These are phyloP conservation scores for Citrullus mucosospermus DNA, from an alignment of 306 rosid genomes.

Conservation along the genomic window DNA sequence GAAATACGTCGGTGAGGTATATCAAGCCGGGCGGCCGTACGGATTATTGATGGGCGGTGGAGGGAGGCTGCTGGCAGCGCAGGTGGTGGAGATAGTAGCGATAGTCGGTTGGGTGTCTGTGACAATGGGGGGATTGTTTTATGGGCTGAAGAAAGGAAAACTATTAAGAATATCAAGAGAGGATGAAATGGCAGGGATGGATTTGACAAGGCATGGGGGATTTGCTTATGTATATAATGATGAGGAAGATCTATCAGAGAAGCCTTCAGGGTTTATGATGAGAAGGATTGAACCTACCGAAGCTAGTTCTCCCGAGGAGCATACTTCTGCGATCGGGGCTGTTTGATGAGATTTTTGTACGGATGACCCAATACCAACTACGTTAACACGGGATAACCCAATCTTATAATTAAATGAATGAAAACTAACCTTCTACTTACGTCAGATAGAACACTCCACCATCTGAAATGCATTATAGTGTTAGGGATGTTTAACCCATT, in stretches of 20 bases:
- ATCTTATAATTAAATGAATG: no score
- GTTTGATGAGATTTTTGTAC: not conserved
- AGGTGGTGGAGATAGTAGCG: slow-evolving; percentile 35
- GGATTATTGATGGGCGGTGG: slow-evolving; percentile 71
- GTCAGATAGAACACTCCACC: no score
- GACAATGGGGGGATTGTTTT: slow-evolving; percentile 65
- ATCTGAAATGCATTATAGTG: no score
- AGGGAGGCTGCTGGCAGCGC: slow-evolving; percentile 48
- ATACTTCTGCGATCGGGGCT: not conserved
- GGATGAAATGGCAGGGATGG: slow-evolving; percentile 70
- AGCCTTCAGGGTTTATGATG: slow-evolving; percentile 14
- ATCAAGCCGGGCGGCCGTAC: slow-evolving; percentile 24
- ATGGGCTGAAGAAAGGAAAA: slow-evolving; percentile 31
- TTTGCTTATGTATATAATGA: slow-evolving; percentile 56
- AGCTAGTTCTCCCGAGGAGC: not conserved
- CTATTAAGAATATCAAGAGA: slow-evolving; percentile 41
- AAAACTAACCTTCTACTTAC: no score
- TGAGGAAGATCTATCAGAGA: slow-evolving; percentile 14
- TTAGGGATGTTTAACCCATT: no score
- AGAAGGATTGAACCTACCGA: slow-evolving; percentile 12
- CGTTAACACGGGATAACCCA: no score
- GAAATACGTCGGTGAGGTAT: slow-evolving; percentile 42
- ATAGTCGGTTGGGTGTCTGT: slow-evolving; percentile 58
- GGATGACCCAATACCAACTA: no score
- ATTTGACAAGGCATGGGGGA: slow-evolving; percentile 64